Conservation (phyloP, 805 yeast genomes). For the Teunomyces pallodes region DNA sequence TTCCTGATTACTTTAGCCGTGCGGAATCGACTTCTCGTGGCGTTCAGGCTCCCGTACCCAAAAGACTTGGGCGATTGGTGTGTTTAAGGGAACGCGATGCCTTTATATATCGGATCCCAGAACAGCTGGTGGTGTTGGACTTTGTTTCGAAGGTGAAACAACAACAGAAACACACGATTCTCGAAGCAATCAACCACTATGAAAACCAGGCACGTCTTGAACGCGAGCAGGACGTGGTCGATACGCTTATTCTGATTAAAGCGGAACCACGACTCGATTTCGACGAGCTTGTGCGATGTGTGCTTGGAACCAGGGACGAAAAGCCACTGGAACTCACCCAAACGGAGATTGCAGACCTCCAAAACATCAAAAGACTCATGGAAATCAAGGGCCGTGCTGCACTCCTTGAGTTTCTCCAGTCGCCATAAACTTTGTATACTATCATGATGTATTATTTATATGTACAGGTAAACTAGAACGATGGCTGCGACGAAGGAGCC, state of each 20-base stretch:
- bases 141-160: constrained; percentile 49
- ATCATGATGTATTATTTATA: constrained; percentile 8
- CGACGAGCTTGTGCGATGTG: constrained; percentile 45
- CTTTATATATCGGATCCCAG: constrained; percentile 64
- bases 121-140: constrained; percentile 64
- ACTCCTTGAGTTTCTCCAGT: constrained; percentile 55
- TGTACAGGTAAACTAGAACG: constrained; percentile 9
- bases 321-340: background rate
- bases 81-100: constrained; percentile 26
- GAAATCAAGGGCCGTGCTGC: constrained; percentile 68
- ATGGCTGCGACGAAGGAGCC: background rate
- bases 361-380: constrained; percentile 58
- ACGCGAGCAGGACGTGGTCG: constrained; percentile 20
- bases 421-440: constrained; percentile 4
- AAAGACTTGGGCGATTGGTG: constrained; percentile 15
- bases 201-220: constrained; percentile 17
- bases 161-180: constrained; percentile 24
- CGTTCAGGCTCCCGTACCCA: constrained; percentile 19
- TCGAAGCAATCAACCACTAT: constrained; percentile 23
- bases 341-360: constrained; percentile 50
- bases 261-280: constrained; percentile 39
- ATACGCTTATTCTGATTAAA: constrained; percentile 29
- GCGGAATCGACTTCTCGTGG: constrained; percentile 15
- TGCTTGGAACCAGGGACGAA: background rate
- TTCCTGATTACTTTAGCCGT: constrained; percentile 31